These are phyloP conservation scores for Sporothrix phasma DNA, from an alignment of 2,329 filamentous ascomycete genomes.

Conservation along the genomic window DNA sequence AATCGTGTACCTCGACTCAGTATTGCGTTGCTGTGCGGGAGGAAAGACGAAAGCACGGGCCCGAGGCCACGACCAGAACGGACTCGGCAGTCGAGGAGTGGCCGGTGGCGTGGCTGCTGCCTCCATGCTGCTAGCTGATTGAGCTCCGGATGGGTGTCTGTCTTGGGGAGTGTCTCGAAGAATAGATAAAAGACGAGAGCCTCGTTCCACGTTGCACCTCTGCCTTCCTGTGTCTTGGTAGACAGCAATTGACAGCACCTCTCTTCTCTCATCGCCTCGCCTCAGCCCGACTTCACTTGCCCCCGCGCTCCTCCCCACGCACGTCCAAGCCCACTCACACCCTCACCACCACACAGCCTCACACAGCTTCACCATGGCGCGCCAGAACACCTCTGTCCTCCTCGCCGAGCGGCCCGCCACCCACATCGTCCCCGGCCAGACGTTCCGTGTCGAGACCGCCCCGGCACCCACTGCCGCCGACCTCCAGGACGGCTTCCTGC, in stretches of 20 bases:
- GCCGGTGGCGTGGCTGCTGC: not conserved
- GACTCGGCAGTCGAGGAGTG: slow-evolving; percentile 6
- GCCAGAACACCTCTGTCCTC: slow-evolving; percentile 33
- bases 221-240: not conserved
- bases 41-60: slow-evolving; percentile 3
- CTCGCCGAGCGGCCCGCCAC: slow-evolving; percentile 54
- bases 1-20: not conserved
- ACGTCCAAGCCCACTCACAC: not conserved
- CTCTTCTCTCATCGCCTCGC: not conserved
- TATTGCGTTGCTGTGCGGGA: no score
- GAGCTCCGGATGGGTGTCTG: not conserved
- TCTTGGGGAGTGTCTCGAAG: not conserved
- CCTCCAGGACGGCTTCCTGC: slow-evolving; percentile 43
- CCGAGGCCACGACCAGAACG: slow-evolving; percentile 3
- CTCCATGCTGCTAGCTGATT: not conserved
- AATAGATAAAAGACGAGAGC: not conserved
- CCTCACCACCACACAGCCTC: not conserved
- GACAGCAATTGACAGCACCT: not conserved
- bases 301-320: not conserved
- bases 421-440: slow-evolving; percentile 54
- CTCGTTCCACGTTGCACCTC: slow-evolving; percentile 5
- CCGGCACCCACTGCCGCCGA: slow-evolving; percentile 40
- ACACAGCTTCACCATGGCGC: slow-evolving; percentile 9
- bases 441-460: slow-evolving; percentile 46
- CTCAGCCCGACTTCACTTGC: not conserved